phyloP scores from a whole-genome alignment of 139 green algal species.

The Desmodesmus armatus region DNA sequence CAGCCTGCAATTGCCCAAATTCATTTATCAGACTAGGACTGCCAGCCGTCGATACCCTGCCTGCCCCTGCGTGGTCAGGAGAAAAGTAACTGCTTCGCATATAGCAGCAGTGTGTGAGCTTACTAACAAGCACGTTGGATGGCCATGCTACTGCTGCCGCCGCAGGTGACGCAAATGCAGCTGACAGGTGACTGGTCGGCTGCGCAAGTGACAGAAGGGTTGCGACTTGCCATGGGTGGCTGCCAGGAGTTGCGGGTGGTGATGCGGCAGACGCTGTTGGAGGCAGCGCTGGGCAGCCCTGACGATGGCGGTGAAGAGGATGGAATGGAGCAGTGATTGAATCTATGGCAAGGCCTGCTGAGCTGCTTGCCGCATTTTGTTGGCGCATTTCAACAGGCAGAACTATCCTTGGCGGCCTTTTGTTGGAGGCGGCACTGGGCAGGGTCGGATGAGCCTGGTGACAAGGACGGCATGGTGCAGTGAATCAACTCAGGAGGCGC shows the following conservation, averaged over 20 bases:
- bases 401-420: neutral
- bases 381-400: neutral
- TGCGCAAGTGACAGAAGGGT: conserved; percentile 49
- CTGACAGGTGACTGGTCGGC: conserved; percentile 61
- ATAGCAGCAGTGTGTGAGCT: neutral
- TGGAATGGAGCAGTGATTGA: neutral
- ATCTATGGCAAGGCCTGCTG: neutral
- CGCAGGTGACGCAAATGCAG: conserved; percentile 70
- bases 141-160: neutral
- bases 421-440: no score
- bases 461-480: no score
- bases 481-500: no score
- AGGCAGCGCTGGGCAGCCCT: neutral
- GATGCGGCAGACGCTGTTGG: conserved; percentile 47
- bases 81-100: neutral
- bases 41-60: neutral
- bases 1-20: neutral
- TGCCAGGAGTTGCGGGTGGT: conserved; percentile 68
- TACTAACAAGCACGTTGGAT: neutral
- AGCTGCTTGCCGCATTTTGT: neutral
- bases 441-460: no score
- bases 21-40: neutral
- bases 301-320: neutral
- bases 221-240: conserved; percentile 75
- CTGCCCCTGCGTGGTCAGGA: neutral